Evolutionary conservation across 495 filamentous ascomycete genomes (phyloP), one percentile per base, ranked within the genome.

Genomic region (Cairneyella variabilis): DNA sequence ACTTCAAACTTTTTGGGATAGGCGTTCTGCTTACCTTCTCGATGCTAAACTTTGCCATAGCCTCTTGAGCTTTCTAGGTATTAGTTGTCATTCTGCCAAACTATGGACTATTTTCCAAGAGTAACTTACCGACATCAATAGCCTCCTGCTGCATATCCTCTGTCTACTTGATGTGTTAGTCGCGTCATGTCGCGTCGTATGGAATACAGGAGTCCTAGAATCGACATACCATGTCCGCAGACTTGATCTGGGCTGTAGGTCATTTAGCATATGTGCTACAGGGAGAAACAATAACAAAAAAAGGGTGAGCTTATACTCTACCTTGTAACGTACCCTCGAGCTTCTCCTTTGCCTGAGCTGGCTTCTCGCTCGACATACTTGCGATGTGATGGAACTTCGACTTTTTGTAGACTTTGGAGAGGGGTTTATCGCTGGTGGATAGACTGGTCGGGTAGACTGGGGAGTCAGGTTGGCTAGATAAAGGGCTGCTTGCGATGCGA

Each of bases 101-200:
- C 22, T 11, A 26, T 45, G 16, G 23, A 40, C 16, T 38, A 30
- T 22, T 21, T 17, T 12, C n/a, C 12, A 28, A 7, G 17, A 16
- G 7, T 14, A 50, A 76, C 90, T 58, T 85, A 96, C 92, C 89
- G 67, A 96, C 83, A 74, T 96, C 90, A 58, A 97, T 83, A 23
- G 85, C 90, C 69, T 96, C 91, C 61, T 88, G 84, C 64, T 96
- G 89, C 95, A 97, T 96, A 54, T 97, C 92, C 58, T 97, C 93
- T 53, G 83, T 90, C 93, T 97, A 59, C 50, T 14, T 17, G 12
- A n/a, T 44, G 12, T 27, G 41, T 63, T 27, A 45, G 49, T 57
- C 26, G 36, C 21, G 17, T 38, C 20, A 32, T 34, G 30, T 37
- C 28, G 23, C 46, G 28, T 40, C 28, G 43, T 18, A 21, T 7